Conservation (phyloP, 768 basidiomycete species). For the Pholiota molesta region DNA sequence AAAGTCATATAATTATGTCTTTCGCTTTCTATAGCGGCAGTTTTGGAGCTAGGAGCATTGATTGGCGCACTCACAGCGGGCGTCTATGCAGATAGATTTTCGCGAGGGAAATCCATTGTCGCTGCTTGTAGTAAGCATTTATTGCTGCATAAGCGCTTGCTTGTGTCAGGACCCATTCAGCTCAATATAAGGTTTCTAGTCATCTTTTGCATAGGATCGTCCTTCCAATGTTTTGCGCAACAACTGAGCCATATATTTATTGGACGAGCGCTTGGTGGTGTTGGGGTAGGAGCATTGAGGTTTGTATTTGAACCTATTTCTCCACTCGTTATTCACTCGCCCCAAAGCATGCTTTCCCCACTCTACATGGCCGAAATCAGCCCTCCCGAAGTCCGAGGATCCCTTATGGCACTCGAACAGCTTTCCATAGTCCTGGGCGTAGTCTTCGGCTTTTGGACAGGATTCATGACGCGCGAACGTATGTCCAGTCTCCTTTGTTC, state of each 20-base stretch:
- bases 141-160: background rate
- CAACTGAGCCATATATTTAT: slow-evolving; percentile 59
- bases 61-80: slow-evolving; percentile 73
- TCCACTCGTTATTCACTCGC: slow-evolving; percentile 11
- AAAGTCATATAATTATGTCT: background rate
- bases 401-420: slow-evolving; percentile 79
- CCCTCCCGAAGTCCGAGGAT: slow-evolving; percentile 78
- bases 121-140: slow-evolving; percentile 60
- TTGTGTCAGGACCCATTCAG: background rate
- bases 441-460: slow-evolving; percentile 83
- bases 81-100: slow-evolving; percentile 66
- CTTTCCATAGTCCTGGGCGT: slow-evolving; percentile 82
- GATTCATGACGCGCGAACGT: slow-evolving; percentile 72
- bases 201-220: slow-evolving; percentile 73
- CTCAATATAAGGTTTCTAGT: slow-evolving; percentile 36
- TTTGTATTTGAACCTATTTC: slow-evolving; percentile 25
- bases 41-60: slow-evolving; percentile 78
- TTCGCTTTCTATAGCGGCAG: slow-evolving; percentile 54
- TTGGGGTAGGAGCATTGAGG: slow-evolving; percentile 82
- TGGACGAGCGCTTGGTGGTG: slow-evolving; percentile 75
- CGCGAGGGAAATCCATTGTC: slow-evolving; percentile 69
- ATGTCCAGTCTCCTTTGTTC: slow-evolving; percentile 22
- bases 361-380: slow-evolving; percentile 87
- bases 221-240: slow-evolving; percentile 65
- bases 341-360: slow-evolving; percentile 70